These are phyloP conservation scores for Trifolium repens DNA, from an alignment of 306 rosid species.

Conservation along the genomic window DNA sequence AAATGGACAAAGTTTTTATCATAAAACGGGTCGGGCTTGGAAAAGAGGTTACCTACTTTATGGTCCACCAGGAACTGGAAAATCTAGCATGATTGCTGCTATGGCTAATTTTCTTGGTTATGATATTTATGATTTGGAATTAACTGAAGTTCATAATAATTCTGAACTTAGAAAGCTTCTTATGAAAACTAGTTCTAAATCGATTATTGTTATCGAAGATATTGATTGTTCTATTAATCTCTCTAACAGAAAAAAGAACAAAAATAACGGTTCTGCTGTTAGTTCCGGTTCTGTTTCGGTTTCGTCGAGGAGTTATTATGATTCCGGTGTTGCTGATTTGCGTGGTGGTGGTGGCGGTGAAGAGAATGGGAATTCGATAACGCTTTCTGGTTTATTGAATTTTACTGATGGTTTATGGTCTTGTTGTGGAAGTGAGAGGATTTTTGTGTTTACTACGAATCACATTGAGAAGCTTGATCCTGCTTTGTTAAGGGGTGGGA, in stretches of 20 bases:
- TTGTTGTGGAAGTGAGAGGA: slow-evolving; percentile 96
- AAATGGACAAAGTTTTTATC: slow-evolving; percentile 76
- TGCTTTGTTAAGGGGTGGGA: slow-evolving; percentile 85
- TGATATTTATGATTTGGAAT: slow-evolving; percentile 88
- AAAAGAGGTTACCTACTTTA: slow-evolving; percentile 87
- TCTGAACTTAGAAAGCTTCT: slow-evolving; percentile 85
- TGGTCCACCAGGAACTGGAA: slow-evolving; percentile 96
- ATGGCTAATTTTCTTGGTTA: slow-evolving; percentile 91
- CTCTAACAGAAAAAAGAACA: slow-evolving; percentile 57
- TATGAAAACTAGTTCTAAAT: slow-evolving; percentile 93
- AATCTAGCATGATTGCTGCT: slow-evolving; percentile 96
- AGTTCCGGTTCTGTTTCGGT: too few species aligned
- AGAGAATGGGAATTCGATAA: slow-evolving; percentile 70
- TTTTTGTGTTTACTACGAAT: slow-evolving; percentile 89
- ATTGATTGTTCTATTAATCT: slow-evolving; percentile 86
- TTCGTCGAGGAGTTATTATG: slow-evolving; percentile 43
- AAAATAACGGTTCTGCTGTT: neutral
- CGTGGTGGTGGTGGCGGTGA: slow-evolving; percentile 52
- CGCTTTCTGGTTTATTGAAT: slow-evolving; percentile 88
- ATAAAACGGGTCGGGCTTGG: slow-evolving; percentile 94
- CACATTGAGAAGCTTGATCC: slow-evolving; percentile 98
- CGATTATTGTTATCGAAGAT: slow-evolving; percentile 89
- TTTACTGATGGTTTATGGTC: slow-evolving; percentile 98
- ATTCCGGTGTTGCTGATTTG: slow-evolving; percentile 42
- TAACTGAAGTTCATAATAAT: slow-evolving; percentile 87